Evolutionary conservation across 2,329 filamentous ascomycete species (phyloP).

Genomic region (Lizonia empirigonia): DNA sequence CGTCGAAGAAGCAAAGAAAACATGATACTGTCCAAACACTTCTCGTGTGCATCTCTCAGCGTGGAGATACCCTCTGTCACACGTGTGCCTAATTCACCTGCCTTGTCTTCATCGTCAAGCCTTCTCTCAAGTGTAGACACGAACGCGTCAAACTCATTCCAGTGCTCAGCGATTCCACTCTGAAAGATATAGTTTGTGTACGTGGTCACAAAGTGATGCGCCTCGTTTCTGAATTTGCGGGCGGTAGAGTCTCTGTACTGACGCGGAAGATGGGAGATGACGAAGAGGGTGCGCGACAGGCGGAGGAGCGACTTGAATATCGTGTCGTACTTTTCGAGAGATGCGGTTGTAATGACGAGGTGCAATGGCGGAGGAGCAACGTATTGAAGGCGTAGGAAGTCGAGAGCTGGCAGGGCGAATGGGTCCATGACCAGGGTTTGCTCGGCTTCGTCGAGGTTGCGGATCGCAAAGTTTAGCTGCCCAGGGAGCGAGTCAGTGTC

Average conservation of each 20-base stretch:
- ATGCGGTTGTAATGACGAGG: constrained; percentile 71
- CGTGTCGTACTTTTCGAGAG: constrained; percentile 80
- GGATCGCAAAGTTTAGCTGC: constrained; percentile 72
- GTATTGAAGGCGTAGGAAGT: constrained; percentile 89
- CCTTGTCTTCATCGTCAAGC: constrained; percentile 53
- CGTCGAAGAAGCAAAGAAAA: constrained; percentile 74
- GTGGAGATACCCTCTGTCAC: constrained; percentile 66
- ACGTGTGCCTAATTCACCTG: constrained; percentile 54
- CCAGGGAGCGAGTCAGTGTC: constrained; percentile 51
- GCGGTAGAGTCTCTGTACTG: constrained; percentile 27
- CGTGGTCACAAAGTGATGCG: constrained; percentile 77
- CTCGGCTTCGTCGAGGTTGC: constrained; percentile 72
- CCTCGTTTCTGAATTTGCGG: constrained; percentile 69
- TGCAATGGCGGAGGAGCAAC: constrained; percentile 73
- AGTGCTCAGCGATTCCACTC: constrained; percentile 73
- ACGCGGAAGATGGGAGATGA: constrained; percentile 57
- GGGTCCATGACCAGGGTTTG: constrained; percentile 84
- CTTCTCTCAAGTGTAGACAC: constrained; percentile 67
- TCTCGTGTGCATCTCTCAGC: constrained; percentile 72
- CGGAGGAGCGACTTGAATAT: constrained; percentile 82
- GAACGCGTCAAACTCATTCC: constrained; percentile 71
- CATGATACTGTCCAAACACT: constrained; percentile 76
- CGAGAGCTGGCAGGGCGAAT: constrained; percentile 82
- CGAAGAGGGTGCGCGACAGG: constrained; percentile 77
- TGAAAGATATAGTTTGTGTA: constrained; percentile 81